Evolutionary conservation across 2,329 filamentous ascomycete genomes (phyloP).

Genomic region (Talaromyces sp.): DNA sequence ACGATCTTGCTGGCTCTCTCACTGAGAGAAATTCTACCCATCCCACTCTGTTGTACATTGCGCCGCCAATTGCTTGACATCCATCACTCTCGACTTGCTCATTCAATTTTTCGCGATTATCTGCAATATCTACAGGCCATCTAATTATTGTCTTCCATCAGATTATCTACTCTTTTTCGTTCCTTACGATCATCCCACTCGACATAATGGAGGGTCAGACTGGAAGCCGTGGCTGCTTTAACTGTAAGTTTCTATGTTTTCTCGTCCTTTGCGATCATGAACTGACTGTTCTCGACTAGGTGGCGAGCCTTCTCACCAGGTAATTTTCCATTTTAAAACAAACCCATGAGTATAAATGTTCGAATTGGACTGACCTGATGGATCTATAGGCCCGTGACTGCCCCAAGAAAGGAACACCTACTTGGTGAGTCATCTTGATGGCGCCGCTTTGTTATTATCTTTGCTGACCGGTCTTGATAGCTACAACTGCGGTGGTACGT

Average conservation of each 20-base stretch:
- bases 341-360: background rate
- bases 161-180: background rate
- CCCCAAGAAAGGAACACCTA: slow-evolving; percentile 76
- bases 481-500: slow-evolving; percentile 77
- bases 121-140: too few species aligned
- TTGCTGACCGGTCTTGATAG: slow-evolving; percentile 42
- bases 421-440: slow-evolving; percentile 60
- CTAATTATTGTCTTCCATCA: background rate
- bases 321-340: slow-evolving; percentile 51
- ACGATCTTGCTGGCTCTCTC: background rate
- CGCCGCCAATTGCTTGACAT: background rate
- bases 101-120: background rate
- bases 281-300: slow-evolving; percentile 45
- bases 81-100: background rate
- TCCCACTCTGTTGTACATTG: background rate
- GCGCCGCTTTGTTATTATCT: slow-evolving; percentile 10
- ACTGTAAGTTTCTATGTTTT: slow-evolving; percentile 47
- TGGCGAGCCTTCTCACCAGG: slow-evolving; percentile 71
- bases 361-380: background rate
- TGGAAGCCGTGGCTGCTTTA: slow-evolving; percentile 55
- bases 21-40: background rate
- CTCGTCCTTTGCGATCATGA: background rate
- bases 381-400: slow-evolving; percentile 71
- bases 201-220: slow-evolving; percentile 49
- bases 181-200: slow-evolving; percentile 11